Base-by-base conservation (phyloP, 2,329 filamentous ascomycete species). In the Fusarium papillatum region DNA sequence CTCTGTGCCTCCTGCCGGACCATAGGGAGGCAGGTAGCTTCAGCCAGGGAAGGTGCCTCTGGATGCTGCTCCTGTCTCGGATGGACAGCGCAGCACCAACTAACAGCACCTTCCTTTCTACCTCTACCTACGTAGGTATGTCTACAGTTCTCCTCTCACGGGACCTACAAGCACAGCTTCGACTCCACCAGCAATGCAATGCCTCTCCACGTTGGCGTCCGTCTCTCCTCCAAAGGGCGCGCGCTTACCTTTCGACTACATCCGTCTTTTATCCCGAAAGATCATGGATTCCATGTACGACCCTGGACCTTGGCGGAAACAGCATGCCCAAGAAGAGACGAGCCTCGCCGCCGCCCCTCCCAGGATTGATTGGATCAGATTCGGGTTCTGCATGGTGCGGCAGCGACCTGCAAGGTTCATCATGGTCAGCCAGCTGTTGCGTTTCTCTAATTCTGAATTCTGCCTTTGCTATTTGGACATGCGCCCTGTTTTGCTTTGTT, bases 361-460 rank as follows among this genome's bases (percentile, higher is more conserved):
- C 64, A 57, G 72, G 68, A 41, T 75, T 75, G 74, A 75, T 76
- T 76, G 73, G 75, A 67, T 68, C 57, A 72, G 68, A 70, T 38
- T 77, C 68, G 69, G 76, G 67, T 72, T 70, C 68, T 77, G 77
- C 76, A 78, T 76, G 72, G 69, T 78, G 74, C 72, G 72, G 72
- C 76, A 74, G 67, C 50, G 26, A 62, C 60, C 70, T 76, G 74
- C 76, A 73, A 69, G 74, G 74, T 75, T 67, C 66, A 72, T 70
- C 57, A 69, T 68, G 69, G 61, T 63, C 65, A 57, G 57, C 69
- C 48, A 66, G 34, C 46, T 22, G 38, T 16, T 53, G 64, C 26
- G 22, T 38, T 19, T 46, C 64, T 66, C 14, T 46, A 16, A 46
- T 34, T 66, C 26, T 19, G 50, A 16, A 46, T 34, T 66, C 26